These are phyloP conservation scores for Chalara sp. DNA, from an alignment of 2,329 filamentous ascomycete genomes.

Conservation along the genomic window DNA sequence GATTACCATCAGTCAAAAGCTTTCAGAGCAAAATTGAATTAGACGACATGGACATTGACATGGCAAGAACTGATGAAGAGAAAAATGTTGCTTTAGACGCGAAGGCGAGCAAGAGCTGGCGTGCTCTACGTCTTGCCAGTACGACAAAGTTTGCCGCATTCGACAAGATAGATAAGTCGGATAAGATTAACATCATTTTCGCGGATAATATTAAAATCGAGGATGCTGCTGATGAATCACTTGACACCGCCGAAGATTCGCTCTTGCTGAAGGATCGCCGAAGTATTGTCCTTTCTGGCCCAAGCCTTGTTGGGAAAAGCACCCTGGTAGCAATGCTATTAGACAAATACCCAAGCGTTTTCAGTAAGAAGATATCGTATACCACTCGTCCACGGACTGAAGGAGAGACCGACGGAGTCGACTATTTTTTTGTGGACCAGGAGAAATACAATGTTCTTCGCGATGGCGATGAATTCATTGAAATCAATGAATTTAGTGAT, in stretches of 20 bases:
- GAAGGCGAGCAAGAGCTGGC: constrained; percentile 87
- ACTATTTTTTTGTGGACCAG: constrained; percentile 49
- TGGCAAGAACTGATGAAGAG: constrained; percentile 58
- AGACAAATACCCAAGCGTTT: constrained; percentile 56
- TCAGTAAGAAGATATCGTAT: constrained; percentile 50
- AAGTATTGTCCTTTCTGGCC: constrained; percentile 62
- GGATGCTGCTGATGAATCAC: constrained; percentile 28
- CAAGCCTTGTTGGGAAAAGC: constrained; percentile 54
- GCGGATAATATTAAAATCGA: constrained; percentile 36
- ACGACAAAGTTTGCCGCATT: constrained; percentile 68
- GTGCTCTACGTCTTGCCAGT: constrained; percentile 74
- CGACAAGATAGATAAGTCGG: constrained; percentile 81
- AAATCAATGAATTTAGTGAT: constrained; percentile 44
- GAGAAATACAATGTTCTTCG: constrained; percentile 50
- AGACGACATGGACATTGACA: constrained; percentile 81
- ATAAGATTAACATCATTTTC: constrained; percentile 57
- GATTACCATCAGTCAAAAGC: constrained; percentile 60
- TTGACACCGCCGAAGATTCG: constrained; percentile 27
- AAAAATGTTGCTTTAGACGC: constrained; percentile 55
- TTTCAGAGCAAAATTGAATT: constrained; percentile 70
- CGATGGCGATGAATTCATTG: constrained; percentile 53
- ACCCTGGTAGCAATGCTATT: constrained; percentile 57
- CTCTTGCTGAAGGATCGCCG: constrained; percentile 40
- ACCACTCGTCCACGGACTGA: constrained; percentile 44
- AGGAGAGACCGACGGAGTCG: constrained; percentile 43